Evolutionary conservation across 495 filamentous ascomycete species (phyloP).

Genomic region (Trichocladium uniseriatum): DNA sequence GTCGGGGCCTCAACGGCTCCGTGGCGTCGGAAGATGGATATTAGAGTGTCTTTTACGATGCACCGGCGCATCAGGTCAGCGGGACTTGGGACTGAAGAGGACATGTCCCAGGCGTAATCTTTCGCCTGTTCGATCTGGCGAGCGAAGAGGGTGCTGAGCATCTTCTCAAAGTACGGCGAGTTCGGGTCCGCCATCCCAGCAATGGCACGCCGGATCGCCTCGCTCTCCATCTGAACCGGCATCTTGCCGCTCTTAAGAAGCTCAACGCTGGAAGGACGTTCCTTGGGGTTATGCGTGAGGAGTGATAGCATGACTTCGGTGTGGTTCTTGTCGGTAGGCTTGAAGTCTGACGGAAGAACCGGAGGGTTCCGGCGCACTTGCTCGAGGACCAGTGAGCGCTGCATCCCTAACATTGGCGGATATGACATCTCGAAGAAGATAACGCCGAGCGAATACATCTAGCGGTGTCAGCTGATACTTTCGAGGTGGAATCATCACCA

Average conservation of each 20-base stretch:
- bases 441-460: constrained; percentile 95
- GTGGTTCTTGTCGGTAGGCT: constrained; percentile 60
- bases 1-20: constrained; percentile 77
- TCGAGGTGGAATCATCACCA: not conserved
- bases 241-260: constrained; percentile 81
- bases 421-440: constrained; percentile 99
- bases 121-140: constrained; percentile 62
- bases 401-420: constrained; percentile 73
- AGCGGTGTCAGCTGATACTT: constrained; percentile 4
- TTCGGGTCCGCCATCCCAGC: constrained; percentile 68
- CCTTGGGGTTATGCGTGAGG: constrained; percentile 67
- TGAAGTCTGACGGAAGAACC: constrained; percentile 63
- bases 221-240: constrained; percentile 84
- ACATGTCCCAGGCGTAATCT: constrained; percentile 80
- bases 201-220: constrained; percentile 73
- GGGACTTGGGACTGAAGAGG: constrained; percentile 40
- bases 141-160: constrained; percentile 75
- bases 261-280: constrained; percentile 77
- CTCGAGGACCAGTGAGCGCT: constrained; percentile 67
- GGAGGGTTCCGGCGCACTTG: constrained; percentile 59
- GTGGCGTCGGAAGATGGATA: constrained; percentile 77
- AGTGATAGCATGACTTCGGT: constrained; percentile 70
- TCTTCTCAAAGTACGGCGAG: constrained; percentile 84
- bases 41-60: constrained; percentile 66
- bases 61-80: constrained; percentile 60